phyloP scores from a whole-genome alignment of 768 basidiomycete genomes.

The Solioccasus polychromus region DNA sequence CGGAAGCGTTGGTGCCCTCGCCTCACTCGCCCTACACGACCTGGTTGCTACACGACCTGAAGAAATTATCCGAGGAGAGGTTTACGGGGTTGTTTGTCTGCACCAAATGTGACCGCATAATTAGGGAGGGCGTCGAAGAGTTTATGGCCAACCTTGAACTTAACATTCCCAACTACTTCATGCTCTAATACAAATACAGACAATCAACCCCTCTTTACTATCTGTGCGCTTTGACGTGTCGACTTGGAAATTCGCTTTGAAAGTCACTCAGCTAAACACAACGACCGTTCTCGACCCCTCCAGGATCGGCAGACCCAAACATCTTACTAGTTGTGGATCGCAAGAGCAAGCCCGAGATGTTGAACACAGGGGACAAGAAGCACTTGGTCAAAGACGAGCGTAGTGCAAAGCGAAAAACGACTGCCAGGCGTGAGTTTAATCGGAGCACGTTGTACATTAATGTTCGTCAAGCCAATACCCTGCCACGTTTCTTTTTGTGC shows the following conservation, averaged over 20 bases:
- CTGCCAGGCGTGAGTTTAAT: slow-evolving; percentile 78
- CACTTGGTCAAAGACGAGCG: slow-evolving; percentile 58
- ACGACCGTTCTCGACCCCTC: too few species aligned
- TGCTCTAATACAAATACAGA: too few species aligned
- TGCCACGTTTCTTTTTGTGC: slow-evolving; percentile 15
- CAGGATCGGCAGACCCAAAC: too few species aligned
- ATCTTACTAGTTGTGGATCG: slow-evolving; percentile 82
- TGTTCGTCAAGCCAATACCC: slow-evolving; percentile 52
- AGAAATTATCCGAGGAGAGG: slow-evolving; percentile 1
- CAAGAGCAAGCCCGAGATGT: slow-evolving; percentile 43
- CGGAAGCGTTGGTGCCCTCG: slow-evolving; percentile 5
- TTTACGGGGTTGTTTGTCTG: neutral
- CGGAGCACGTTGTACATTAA: slow-evolving; percentile 98
- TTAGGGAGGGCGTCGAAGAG: too few species aligned
- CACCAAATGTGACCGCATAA: too few species aligned
- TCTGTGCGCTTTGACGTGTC: too few species aligned
- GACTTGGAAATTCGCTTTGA: too few species aligned
- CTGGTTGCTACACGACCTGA: slow-evolving; percentile 26
- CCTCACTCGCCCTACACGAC: slow-evolving; percentile 10
- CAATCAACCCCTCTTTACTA: too few species aligned
- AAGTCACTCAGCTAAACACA: too few species aligned
- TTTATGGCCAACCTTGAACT: too few species aligned
- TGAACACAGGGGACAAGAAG: slow-evolving; percentile 41
- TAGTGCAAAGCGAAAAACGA: slow-evolving; percentile 59
- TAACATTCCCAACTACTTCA: too few species aligned